Evolutionary conservation across 2,329 filamentous ascomycete genomes (phyloP), one percentile per base, ranked within the genome.

Genomic region (Pseudonectria buxi): DNA sequence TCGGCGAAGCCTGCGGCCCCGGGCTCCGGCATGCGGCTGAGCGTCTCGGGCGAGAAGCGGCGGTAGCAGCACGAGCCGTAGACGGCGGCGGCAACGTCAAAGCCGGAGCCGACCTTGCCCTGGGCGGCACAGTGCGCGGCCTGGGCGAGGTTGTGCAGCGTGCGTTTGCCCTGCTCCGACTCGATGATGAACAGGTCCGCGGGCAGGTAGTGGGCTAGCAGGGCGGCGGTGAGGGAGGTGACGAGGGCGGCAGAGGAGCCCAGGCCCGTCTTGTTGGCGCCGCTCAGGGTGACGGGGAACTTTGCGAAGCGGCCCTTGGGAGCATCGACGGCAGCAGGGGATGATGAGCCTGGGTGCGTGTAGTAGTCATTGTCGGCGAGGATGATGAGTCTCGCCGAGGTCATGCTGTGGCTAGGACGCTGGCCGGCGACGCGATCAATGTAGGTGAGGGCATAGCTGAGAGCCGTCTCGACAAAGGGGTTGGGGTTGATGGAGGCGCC

Each of bases 331-430:
- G 18, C 18, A 9, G 18, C 18, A 22, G 18, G 9, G 9, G 18
- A 22, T 9, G 18, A 22, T 22, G 18, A 59, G 36, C 59, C 56
- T 13, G 68, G 56, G 37, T 60, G 78, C 4, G 92, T 95, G 69
- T 96, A 98, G 73, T 98, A 98, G 67, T 94, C 86, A 55, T 92
- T 89, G 64, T 95, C 88, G 41, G 92, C 90, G 25, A 96, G 76
- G 57, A 98, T 90, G 42, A 85, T 88, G 58, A 96, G 76, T 11
- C 78, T 78, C 22, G 83, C 66, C 4, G 88, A 77, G 11, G 72
- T 72, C 54, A 92, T 78, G 55, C 64, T 73, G 48, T 65, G 60
- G 26, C 54, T 49, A 6, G 63, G 51, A 28, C 55, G 54, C 33
- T 62, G 56, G 6, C 45, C 37, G 48, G 63, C 53, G 45, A 68